Evolutionary conservation across 352 stramenopile genomes (phyloP).

Genomic region (Phytophthora quininea): DNA sequence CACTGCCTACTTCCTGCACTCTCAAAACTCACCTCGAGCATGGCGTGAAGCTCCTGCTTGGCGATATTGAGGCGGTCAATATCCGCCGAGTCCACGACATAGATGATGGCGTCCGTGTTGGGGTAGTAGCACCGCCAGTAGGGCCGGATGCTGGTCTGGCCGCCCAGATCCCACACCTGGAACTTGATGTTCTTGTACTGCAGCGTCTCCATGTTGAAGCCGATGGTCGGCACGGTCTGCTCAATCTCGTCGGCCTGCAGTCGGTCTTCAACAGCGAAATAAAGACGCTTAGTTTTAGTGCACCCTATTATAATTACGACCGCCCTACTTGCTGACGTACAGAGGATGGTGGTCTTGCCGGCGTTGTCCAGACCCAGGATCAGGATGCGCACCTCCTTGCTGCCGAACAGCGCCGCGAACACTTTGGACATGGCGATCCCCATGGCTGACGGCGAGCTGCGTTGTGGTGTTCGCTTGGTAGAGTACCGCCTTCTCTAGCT

Average conservation of each 20-base stretch:
- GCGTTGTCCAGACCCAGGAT: conserved; percentile 99
- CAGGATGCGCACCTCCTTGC: conserved; percentile 99
- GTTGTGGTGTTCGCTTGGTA: no score
- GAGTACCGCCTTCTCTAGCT: no score
- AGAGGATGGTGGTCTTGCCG: conserved; percentile 99
- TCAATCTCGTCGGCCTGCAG: conserved; percentile 95
- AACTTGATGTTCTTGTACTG: conserved; percentile 96
- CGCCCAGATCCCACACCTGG: conserved; percentile 99
- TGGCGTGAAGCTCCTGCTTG: conserved; percentile 97
- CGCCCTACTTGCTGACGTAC: conserved; percentile 48
- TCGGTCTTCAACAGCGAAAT: conserved; percentile 51
- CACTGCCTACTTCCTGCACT: background rate
- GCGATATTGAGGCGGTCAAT: conserved; percentile 97
- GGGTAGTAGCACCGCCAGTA: conserved; percentile 99
- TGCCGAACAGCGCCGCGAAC: conserved; percentile 98
- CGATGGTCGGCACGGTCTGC: conserved; percentile 99
- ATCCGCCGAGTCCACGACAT: conserved; percentile 96
- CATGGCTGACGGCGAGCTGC: conserved; percentile 66
- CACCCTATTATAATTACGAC: background rate
- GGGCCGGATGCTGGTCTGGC: conserved; percentile 99
- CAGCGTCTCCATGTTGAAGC: conserved; percentile 96
- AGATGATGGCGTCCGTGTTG: conserved; percentile 98
- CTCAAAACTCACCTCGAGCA: conserved; percentile 89
- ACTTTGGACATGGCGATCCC: conserved; percentile 97
- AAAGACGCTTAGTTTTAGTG: background rate